Conservation (phyloP, 2,329 filamentous ascomycete species). For the Aspergillus calidoustus region DNA sequence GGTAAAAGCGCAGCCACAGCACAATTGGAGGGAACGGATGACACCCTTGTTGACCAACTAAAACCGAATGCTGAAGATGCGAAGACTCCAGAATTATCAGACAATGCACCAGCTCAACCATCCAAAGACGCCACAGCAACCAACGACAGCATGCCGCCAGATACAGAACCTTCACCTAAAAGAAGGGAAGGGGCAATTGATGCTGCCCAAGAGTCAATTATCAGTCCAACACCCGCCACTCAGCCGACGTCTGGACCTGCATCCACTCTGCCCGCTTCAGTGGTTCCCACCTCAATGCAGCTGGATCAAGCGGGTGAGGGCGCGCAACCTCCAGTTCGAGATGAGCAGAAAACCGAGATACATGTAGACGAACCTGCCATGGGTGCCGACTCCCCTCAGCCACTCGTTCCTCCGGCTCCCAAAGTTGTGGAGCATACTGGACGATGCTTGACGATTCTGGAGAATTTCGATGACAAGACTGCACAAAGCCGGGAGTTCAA, state of each 20-base stretch:
- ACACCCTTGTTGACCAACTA: not conserved
- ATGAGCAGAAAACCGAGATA: conserved; percentile 22
- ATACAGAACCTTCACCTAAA: conserved; percentile 3
- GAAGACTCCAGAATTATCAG: conserved; percentile 14
- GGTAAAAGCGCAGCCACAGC: not conserved
- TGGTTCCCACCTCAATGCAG: conserved; percentile 7
- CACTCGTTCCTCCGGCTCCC: conserved; percentile 35
- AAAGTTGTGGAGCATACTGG: conserved; percentile 56
- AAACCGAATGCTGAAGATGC: conserved; percentile 2
- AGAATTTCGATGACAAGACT: conserved; percentile 61
- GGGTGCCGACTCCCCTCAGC: conserved; percentile 28
- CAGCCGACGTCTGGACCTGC: conserved; percentile 8
- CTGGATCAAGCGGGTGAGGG: conserved; percentile 5
- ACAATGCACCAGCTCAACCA: not conserved
- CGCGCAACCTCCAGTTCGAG: conserved; percentile 2
- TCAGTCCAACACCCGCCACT: conserved; percentile 13
- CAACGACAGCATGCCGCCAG: conserved; percentile 15
- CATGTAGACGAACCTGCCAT: conserved; percentile 23
- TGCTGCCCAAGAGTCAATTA: conserved; percentile 9
- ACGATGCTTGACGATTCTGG: conserved; percentile 63
- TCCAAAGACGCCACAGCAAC: not conserved
- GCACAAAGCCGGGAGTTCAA: conserved; percentile 59
- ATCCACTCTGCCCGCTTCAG: conserved; percentile 3
- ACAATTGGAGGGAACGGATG: not conserved
- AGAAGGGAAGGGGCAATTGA: conserved; percentile 3